Percentiles rank a stretch among this genome's conserved stretches.
These are phyloP conservation scores for Fusarium pininemorale DNA, from an alignment of 2,329 filamentous ascomycete genomes.

Conservation along the genomic window DNA sequence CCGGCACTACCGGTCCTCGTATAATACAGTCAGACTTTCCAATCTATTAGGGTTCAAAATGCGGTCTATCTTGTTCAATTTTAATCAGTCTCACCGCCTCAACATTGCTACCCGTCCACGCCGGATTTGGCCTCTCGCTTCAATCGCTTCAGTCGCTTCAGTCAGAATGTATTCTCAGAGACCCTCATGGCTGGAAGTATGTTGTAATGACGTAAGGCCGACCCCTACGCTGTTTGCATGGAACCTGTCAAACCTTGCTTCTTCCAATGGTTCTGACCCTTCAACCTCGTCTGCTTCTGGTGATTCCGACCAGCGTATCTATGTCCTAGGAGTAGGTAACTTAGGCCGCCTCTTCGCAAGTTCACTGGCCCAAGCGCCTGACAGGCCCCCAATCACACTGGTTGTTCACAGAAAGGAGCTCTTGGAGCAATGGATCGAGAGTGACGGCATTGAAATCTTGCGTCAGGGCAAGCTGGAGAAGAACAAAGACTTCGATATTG, in stretches of 20 bases:
- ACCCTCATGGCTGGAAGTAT: slow-evolving; percentile 48
- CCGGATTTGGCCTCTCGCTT: not conserved
- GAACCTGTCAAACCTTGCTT: slow-evolving; percentile 44
- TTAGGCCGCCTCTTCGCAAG: slow-evolving; percentile 83
- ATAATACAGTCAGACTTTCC: not conserved
- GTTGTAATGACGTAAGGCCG: slow-evolving; percentile 39
- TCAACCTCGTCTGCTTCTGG: not conserved
- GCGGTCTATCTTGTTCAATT: not conserved
- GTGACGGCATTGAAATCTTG: slow-evolving; percentile 57
- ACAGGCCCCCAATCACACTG: slow-evolving; percentile 78
- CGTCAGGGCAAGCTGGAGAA: slow-evolving; percentile 46
- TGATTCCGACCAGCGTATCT: slow-evolving; percentile 62
- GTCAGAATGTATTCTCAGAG: slow-evolving; percentile 40
- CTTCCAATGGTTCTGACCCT: not conserved
- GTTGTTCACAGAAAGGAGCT: slow-evolving; percentile 73
- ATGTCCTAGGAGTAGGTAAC: slow-evolving; percentile 84
- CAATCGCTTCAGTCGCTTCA: not conserved
- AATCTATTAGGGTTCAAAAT: not conserved
- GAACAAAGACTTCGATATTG: slow-evolving; percentile 57
- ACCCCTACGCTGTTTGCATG: slow-evolving; percentile 52
- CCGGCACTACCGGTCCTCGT: not conserved
- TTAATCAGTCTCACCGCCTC: not conserved
- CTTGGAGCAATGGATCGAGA: slow-evolving; percentile 57
- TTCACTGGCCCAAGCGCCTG: slow-evolving; percentile 67
- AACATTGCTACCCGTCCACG: not conserved